Evolutionary conservation across 2,329 filamentous ascomycete genomes (phyloP), one percentile per base, ranked within the genome.

Genomic region (Amesomyces nigricolor): DNA sequence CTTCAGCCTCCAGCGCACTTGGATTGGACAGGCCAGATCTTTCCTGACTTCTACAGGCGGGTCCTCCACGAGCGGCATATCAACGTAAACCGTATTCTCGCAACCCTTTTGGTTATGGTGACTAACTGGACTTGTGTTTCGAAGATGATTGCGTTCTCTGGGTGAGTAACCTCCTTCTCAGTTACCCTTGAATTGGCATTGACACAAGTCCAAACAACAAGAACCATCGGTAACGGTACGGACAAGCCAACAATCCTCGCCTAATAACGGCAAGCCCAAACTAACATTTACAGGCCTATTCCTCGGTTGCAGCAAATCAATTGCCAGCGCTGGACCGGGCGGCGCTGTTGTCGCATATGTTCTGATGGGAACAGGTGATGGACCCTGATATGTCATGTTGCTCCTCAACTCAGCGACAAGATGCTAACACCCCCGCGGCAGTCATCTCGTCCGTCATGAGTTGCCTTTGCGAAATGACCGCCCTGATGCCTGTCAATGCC

Each of bases 81-180:
- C 56, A 74, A 73, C 58, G 68, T 69, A 56, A 58, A 65, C 17
- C 1, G 2, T n/a, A 29, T 5, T 30, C 16, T n/a, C 17, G 1
- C 22, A 22, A 5, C 3, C 5, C n/a, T 47, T 29, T 8, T 32
- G 32, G 39, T 29, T 19, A n/a, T 45, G 8, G 5, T n/a, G 49
- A n/a, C 54, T 60, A 40, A 61, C 50, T 4, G 30, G 10, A 13
- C 4, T 17, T 45, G 10, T 19, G 19, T 22, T 14, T 16, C 58
- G 3, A 32, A 73, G 70, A 74, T 74, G 72, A 74, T 74, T 58
- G 71, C 72, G 30, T 74, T 75, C 53, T 73, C 72, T 51, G 72
- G 72, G 69, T 73, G 66, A 48, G 68, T 9, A 14, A 16, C 43
- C 5, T 14, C 8, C 1, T 3, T 5, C 14, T 4, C 26, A 43